These are phyloP conservation scores for Penicillium freii DNA, from an alignment of 2,329 filamentous ascomycete genomes.

Conservation along the genomic window DNA sequence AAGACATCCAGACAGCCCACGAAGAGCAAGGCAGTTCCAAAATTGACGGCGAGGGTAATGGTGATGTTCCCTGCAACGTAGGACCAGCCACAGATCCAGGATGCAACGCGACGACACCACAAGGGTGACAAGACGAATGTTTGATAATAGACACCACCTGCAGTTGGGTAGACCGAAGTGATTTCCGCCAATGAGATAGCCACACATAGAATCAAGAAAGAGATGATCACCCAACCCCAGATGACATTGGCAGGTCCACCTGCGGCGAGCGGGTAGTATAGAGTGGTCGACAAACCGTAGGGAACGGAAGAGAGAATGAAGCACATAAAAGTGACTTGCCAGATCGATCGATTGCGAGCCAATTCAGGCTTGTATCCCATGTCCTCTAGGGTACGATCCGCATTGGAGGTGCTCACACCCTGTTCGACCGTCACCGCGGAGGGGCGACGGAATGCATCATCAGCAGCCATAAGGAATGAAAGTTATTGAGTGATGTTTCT, in stretches of 20 bases:
- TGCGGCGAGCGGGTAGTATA: constrained; percentile 66
- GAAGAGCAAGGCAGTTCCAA: constrained; percentile 61
- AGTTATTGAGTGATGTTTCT: not conserved
- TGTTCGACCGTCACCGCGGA: constrained; percentile 16
- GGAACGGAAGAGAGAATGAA: constrained; percentile 72
- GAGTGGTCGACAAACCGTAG: constrained; percentile 63
- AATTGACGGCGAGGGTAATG: constrained; percentile 71
- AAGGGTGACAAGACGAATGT: constrained; percentile 63
- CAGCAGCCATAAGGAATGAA: constrained; percentile 12
- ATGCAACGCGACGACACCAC: constrained; percentile 63
- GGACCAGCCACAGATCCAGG: constrained; percentile 68
- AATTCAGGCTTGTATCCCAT: constrained; percentile 66
- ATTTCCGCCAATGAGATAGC: constrained; percentile 66
- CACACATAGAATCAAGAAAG: constrained; percentile 60
- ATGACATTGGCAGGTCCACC: constrained; percentile 68
- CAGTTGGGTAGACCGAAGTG: constrained; percentile 65
- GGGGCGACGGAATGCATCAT: constrained; percentile 10
- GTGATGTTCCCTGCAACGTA: constrained; percentile 78
- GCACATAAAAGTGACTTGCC: constrained; percentile 26
- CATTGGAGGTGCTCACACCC: constrained; percentile 15
- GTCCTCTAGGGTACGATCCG: constrained; percentile 18
- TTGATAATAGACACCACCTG: constrained; percentile 68
- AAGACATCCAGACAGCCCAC: constrained; percentile 58
- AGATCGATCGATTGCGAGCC: constrained; percentile 55
- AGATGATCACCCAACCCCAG: constrained; percentile 67